Base-by-base conservation (phyloP, 176 grass and related monocot species). In the Raddia distichophylla region DNA sequence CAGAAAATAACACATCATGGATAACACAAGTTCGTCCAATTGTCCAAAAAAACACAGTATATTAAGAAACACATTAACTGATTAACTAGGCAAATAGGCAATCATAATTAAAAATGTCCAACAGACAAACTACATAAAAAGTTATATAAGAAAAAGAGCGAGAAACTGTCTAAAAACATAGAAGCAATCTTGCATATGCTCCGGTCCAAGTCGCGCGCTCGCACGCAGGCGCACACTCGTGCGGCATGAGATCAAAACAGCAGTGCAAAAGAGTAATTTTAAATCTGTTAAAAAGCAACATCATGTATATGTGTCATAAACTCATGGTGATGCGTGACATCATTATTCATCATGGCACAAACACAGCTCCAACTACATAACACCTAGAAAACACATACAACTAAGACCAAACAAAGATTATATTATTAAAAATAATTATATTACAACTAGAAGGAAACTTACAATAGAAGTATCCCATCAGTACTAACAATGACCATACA, bases 251-350 rank as follows among this genome's bases (percentile, higher is more conserved):
- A 53, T 66, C 17, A 7, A 33, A 35, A 65, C 17, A 12, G 46
- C 52, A n/a, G 16, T 32, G 37, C 13, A 51, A 53, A 22, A 13
- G 15, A 73, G 2, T 60, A 73, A 73, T 12, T 51, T 37, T 34
- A 49, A 81, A 10, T 67, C 0, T 34, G 19, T 63, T 18, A 22
- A 48, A 20, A 77, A 77, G 46, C 42, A 63, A 63, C 14, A 48
- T 49, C 22, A 77, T 33, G 69, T 80, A 13, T 45, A 56, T 52
- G 58, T 58, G 64, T 55, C 64, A 80, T 54, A 14, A 54, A 54
- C 15, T 54, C 15, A 54, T 46, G 1, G 43, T 52, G 16, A 64
- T 78, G 45, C 76, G 40, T 64, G 22, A 33, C 48, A 49, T 78
- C 46, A 1, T 33, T 27, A 56, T 55, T 43, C 52, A 3, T 68